Evolutionary conservation across 2,329 filamentous ascomycete genomes (phyloP).

Genomic region (Colletotrichum sp.): DNA sequence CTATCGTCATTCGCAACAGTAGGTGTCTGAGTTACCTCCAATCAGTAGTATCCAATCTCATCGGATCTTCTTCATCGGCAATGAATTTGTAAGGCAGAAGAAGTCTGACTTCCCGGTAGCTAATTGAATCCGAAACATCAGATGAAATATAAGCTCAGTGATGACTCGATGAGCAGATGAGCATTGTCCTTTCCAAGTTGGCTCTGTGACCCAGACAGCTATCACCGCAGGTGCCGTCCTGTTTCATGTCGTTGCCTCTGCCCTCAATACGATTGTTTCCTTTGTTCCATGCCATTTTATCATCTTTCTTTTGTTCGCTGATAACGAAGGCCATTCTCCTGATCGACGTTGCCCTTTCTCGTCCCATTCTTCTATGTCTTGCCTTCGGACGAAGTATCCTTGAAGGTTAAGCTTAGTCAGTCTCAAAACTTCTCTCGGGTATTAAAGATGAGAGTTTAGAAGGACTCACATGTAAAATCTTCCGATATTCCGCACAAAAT

Average conservation of each 20-base stretch:
- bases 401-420: not conserved
- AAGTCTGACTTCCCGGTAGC: not conserved
- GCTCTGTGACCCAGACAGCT: not conserved
- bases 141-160: not conserved
- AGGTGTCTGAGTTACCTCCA: not conserved
- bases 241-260: not conserved
- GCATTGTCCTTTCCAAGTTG: not conserved
- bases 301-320: not conserved
- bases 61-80: not conserved
- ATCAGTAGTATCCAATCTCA: not conserved
- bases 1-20: not conserved
- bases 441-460: not conserved
- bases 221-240: not conserved
- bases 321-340: not conserved
- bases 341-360: not conserved
- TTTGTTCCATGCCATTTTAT: not conserved
- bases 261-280: not conserved
- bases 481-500: not conserved
- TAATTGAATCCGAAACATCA: not conserved
- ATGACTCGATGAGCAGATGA: not conserved
- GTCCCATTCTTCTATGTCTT: not conserved
- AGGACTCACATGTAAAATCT: not conserved
- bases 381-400: not conserved
- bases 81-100: not conserved
- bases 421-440: not conserved